Percentiles rank a stretch among this genome's conserved stretches.
Evolutionary conservation across 2,329 filamentous ascomycete genomes (phyloP).

Genomic region (Hansfordia pulvinata): DNA sequence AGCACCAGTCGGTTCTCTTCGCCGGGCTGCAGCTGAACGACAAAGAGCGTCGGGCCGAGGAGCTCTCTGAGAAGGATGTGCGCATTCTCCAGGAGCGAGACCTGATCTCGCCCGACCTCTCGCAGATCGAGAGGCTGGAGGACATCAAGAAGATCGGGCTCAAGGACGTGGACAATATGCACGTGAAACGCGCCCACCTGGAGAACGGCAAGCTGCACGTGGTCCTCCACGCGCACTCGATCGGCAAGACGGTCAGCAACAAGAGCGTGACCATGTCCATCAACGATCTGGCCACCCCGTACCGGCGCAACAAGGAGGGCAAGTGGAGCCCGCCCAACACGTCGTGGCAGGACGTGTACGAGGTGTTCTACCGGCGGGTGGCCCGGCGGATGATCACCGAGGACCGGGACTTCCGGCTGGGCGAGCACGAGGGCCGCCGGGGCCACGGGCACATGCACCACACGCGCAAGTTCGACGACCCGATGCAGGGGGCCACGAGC

Average conservation of each 20-base stretch:
- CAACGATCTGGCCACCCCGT: constrained; percentile 25
- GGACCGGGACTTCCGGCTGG: constrained; percentile 16
- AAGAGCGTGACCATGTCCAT: constrained; percentile 23
- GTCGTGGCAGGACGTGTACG: constrained; percentile 25
- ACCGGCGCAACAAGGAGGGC: constrained; percentile 15
- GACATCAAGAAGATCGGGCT: constrained; percentile 25
- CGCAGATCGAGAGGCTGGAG: constrained; percentile 19
- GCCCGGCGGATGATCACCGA: constrained; percentile 16
- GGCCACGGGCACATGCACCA: too few relatives aligned
- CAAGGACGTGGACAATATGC: constrained; percentile 19
- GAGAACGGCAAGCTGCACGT: constrained; percentile 29
- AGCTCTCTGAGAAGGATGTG: constrained; percentile 22
- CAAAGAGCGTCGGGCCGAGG: constrained; percentile 21
- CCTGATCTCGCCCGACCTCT: constrained; percentile 27
- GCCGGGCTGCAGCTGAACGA: constrained; percentile 26
- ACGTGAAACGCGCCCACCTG: constrained; percentile 25
- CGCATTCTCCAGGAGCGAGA: constrained; percentile 26
- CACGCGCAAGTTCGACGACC: constrained; percentile 23
- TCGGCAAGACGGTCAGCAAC: constrained; percentile 24
- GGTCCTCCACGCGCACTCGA: constrained; percentile 18
- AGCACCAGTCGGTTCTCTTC: constrained; percentile 25
- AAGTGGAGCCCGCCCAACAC: constrained; percentile 24
- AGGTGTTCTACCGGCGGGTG: constrained; percentile 18
- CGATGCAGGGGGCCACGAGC: constrained; percentile 24
- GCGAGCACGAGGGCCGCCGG: constrained; percentile 10